Evolutionary conservation across 2,329 filamentous ascomycete genomes (phyloP).

Genomic region (Stemphylium lycopersici): DNA sequence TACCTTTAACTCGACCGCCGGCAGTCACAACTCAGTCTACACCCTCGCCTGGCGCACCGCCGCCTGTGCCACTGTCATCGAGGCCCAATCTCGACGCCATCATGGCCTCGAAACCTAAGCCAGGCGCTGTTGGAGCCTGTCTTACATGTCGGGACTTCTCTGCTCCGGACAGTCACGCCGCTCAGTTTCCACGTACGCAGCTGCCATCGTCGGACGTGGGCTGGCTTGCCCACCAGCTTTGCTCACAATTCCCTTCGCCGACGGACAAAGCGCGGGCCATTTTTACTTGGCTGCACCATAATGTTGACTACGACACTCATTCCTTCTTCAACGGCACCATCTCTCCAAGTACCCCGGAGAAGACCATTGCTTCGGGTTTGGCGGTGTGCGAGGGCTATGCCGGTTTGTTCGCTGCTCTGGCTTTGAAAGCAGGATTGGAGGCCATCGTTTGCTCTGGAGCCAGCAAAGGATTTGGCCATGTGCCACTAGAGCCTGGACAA

Average conservation of each 20-base stretch:
- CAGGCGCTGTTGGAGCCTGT: conserved; percentile 57
- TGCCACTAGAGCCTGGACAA: conserved; percentile 66
- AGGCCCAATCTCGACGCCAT: conserved; percentile 64
- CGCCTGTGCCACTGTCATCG: conserved; percentile 61
- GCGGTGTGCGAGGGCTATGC: conserved; percentile 95
- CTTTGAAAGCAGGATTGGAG: conserved; percentile 78
- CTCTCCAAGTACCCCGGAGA: conserved; percentile 69
- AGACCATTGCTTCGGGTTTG: conserved; percentile 75
- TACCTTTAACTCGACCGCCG: conserved; percentile 36
- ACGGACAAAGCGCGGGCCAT: conserved; percentile 94
- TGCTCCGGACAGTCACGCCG: conserved; percentile 76
- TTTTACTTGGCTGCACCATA: conserved; percentile 95
- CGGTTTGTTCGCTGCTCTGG: conserved; percentile 78
- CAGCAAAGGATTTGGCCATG: conserved; percentile 84
- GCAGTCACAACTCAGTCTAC: conserved; percentile 8
- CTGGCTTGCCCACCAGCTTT: conserved; percentile 79
- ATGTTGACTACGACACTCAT: conserved; percentile 81
- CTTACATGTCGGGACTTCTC: conserved; percentile 89
- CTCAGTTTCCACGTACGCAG: conserved; percentile 73
- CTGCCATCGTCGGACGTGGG: conserved; percentile 72
- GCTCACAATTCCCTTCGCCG: conserved; percentile 75
- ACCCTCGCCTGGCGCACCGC: conserved; percentile 40
- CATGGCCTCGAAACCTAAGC: conserved; percentile 52
- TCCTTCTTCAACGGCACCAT: conserved; percentile 78
- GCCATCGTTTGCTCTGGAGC: conserved; percentile 76